Conservation (phyloP, 176 grass and related monocot species). For the Hyparrhenia diplandra region DNA sequence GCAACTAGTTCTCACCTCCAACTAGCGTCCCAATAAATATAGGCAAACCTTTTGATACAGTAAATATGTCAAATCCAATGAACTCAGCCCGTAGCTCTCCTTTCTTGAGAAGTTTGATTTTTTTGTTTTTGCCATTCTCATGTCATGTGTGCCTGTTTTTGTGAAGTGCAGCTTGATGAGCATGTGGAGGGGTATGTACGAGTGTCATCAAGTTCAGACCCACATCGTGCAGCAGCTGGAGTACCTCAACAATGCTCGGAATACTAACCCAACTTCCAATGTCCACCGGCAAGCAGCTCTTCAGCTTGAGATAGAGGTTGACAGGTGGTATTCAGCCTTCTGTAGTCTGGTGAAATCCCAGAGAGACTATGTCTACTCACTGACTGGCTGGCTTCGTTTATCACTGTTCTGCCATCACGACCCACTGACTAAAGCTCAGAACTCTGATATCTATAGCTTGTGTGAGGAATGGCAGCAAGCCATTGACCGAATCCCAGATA, state of each 20-base stretch:
- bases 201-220: slow-evolving; percentile 98
- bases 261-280: slow-evolving; percentile 71
- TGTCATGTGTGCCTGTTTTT: slow-evolving; percentile 15
- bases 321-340: slow-evolving; percentile 90
- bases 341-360: slow-evolving; percentile 84
- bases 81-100: background rate
- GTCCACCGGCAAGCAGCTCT: slow-evolving; percentile 72
- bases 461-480: slow-evolving; percentile 98
- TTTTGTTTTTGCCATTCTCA: slow-evolving; percentile 18
- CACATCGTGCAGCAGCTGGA: slow-evolving; percentile 97
- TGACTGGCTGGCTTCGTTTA: slow-evolving; percentile 92
- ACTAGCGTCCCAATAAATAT: background rate
- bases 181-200: slow-evolving; percentile 99
- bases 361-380: slow-evolving; percentile 82
- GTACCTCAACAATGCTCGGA: slow-evolving; percentile 64
- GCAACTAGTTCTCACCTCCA: background rate
- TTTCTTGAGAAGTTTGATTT: slow-evolving; percentile 2
- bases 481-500: slow-evolving; percentile 84
- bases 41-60: background rate
- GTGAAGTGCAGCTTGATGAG: slow-evolving; percentile 70
- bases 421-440: slow-evolving; percentile 48
- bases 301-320: slow-evolving; percentile 87
- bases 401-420: slow-evolving; percentile 80
- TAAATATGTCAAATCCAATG: background rate
- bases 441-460: slow-evolving; percentile 77